Evolutionary conservation across 352 stramenopile genomes (phyloP).

Genomic region (Pythium pyrilobum): DNA sequence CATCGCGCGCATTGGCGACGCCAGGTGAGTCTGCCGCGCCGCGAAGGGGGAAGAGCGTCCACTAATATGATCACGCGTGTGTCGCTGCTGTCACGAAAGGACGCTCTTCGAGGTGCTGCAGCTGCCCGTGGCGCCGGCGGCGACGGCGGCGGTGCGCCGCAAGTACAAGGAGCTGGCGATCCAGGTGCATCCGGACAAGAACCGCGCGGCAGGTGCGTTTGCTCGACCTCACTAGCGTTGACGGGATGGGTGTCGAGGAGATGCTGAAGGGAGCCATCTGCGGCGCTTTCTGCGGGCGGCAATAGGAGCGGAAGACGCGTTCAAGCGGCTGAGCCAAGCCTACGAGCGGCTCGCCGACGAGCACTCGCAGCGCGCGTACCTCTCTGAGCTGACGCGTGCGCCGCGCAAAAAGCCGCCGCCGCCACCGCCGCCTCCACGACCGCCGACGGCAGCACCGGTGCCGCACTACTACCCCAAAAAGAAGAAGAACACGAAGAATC

Average conservation of each 20-base stretch:
- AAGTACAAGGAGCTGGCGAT: conserved; percentile 30
- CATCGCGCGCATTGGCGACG: conserved; percentile 13
- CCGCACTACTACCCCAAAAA: conserved; percentile 2
- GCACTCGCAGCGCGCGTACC: conserved; percentile 42
- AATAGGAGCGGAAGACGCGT: conserved; percentile 62
- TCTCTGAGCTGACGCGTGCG: conserved; percentile 23
- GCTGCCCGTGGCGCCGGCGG: conserved; percentile 1
- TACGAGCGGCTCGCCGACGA: conserved; percentile 71
- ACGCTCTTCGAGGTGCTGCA: conserved; percentile 26
- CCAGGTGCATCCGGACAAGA: conserved; percentile 33
- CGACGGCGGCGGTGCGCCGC: conserved; percentile 10
- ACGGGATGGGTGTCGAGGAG: too few relatives aligned
- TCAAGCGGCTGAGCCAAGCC: conserved; percentile 70
- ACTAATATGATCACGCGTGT: background rate
- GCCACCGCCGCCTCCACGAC: background rate
- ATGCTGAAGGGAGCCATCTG: too few relatives aligned
- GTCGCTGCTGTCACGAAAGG: conserved; percentile 1
- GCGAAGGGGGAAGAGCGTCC: background rate
- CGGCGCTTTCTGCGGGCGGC: too few relatives aligned
- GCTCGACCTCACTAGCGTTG: background rate
- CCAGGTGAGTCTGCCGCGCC: background rate
- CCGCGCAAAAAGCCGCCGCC: background rate
- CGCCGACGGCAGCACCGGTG: background rate
- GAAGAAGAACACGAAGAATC: conserved; percentile 1
- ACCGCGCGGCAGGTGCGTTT: conserved; percentile 14